Evolutionary conservation across 768 basidiomycete species (phyloP).

Genomic region (Megacollybia marginata): DNA sequence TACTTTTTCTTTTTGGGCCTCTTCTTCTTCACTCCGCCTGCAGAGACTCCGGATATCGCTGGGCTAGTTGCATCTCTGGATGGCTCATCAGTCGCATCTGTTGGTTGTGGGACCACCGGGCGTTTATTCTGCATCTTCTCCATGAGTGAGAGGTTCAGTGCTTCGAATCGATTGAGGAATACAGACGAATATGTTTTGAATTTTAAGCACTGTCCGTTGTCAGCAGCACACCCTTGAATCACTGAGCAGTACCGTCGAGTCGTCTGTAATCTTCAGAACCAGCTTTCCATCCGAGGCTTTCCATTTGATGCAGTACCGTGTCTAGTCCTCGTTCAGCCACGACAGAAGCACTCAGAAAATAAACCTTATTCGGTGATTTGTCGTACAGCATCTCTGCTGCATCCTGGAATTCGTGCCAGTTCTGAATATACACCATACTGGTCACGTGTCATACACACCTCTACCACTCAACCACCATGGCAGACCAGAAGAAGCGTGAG

Average conservation of each 20-base stretch:
- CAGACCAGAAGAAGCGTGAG: no score
- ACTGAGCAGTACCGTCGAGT: constrained; percentile 65
- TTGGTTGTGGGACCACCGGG: constrained; percentile 20
- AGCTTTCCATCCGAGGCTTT: constrained; percentile 77
- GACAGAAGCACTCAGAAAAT: constrained; percentile 14
- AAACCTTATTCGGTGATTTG: constrained; percentile 70
- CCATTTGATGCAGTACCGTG: constrained; percentile 92
- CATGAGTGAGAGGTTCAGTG: constrained; percentile 80
- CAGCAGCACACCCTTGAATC: not conserved
- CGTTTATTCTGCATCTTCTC: constrained; percentile 76
- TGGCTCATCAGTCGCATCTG: constrained; percentile 12
- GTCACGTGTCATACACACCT: not conserved
- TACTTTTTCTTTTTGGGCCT: constrained; percentile 77
- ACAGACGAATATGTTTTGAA: constrained; percentile 94
- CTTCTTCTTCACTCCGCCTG: constrained; percentile 74
- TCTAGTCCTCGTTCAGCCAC: constrained; percentile 33
- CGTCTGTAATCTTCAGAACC: constrained; percentile 90
- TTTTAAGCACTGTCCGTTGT: constrained; percentile 69
- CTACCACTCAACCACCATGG: no score
- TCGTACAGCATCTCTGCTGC: constrained; percentile 82
- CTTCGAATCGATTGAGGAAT: constrained; percentile 94
- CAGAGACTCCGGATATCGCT: constrained; percentile 13
- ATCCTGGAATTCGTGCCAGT: constrained; percentile 87
- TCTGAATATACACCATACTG: constrained; percentile 78
- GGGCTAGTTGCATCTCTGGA: constrained; percentile 19